Percentiles rank a stretch among this genome's conserved stretches.
These are phyloP conservation scores for Lithohypha guttulata DNA, from an alignment of 2,329 filamentous ascomycete species.

Conservation along the genomic window DNA sequence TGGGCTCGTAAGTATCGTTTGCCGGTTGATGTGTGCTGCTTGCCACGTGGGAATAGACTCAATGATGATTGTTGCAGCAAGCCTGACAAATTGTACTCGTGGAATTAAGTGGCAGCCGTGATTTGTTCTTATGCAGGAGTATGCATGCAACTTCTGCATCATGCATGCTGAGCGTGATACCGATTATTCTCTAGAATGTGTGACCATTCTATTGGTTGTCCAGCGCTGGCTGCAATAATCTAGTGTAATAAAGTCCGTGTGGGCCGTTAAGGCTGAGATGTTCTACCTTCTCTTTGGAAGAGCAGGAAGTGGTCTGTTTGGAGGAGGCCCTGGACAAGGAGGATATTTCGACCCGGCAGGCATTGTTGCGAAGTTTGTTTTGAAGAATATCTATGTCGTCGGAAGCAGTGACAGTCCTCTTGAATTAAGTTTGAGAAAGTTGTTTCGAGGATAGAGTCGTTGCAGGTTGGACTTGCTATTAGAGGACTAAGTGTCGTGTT, in stretches of 20 bases:
- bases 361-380: constrained; percentile 18
- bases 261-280: too few species aligned
- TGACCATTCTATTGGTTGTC: too few species aligned
- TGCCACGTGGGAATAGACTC: too few species aligned
- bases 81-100: too few species aligned
- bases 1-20: too few species aligned
- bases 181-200: constrained; percentile 2
- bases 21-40: too few species aligned
- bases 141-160: too few species aligned
- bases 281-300: constrained; percentile 20
- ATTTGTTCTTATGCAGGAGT: not conserved
- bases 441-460: constrained; percentile 5
- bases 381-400: not conserved
- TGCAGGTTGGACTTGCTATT: constrained; percentile 4
- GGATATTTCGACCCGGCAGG: constrained; percentile 24
- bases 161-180: not conserved
- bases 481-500: constrained; percentile 7
- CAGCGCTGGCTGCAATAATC: too few species aligned
- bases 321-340: constrained; percentile 25
- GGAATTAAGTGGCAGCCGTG: too few species aligned
- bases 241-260: too few species aligned
- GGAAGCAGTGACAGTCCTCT: constrained; percentile 5
- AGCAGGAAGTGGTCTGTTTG: constrained; percentile 24
- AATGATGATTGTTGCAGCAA: too few species aligned
- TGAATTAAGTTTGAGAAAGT: constrained; percentile 1